These are phyloP conservation scores for Nyssa sinensis DNA, from an alignment of 148 eudicot genomes.

Conservation along the genomic window DNA sequence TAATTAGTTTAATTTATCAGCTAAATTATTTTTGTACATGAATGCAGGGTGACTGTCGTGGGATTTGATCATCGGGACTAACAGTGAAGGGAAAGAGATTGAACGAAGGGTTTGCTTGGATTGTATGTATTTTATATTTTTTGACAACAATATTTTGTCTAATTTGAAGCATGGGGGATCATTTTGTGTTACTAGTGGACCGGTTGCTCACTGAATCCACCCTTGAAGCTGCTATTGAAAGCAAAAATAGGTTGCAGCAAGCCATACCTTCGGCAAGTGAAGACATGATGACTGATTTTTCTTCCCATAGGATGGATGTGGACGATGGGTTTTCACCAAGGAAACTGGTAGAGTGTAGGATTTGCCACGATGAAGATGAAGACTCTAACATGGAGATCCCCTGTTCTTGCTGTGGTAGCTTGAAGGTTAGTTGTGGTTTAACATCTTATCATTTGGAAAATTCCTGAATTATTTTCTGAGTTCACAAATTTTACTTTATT, in stretches of 20 bases:
- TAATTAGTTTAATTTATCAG: neutral
- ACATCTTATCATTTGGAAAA: neutral
- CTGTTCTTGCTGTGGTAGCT: constrained; percentile 78
- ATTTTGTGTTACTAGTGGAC: constrained; percentile 33
- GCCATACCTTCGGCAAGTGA: constrained; percentile 13
- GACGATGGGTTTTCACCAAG: constrained; percentile 32
- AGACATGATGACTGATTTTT: constrained; percentile 17
- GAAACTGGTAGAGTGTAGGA: constrained; percentile 65
- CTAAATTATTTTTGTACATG: neutral
- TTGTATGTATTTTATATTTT: neutral
- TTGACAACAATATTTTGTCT: neutral
- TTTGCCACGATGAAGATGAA: constrained; percentile 86
- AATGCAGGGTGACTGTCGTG: constrained; percentile 12
- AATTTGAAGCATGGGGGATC: constrained; percentile 29
- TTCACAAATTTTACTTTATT: neutral
- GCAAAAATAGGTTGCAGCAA: constrained; percentile 21
- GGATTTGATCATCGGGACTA: constrained; percentile 3
- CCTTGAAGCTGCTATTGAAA: constrained; percentile 26
- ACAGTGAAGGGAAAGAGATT: neutral
- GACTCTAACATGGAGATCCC: constrained; percentile 77
- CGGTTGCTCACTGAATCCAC: constrained; percentile 32
- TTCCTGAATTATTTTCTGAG: neutral
- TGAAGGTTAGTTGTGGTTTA: constrained; percentile 52
- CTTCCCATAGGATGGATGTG: constrained; percentile 46
- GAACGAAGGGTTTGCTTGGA: neutral